Percentiles rank a stretch among this genome's conserved stretches.
phyloP scores from a whole-genome alignment of 768 basidiomycete species.

The Gloeophyllum trabeum region DNA sequence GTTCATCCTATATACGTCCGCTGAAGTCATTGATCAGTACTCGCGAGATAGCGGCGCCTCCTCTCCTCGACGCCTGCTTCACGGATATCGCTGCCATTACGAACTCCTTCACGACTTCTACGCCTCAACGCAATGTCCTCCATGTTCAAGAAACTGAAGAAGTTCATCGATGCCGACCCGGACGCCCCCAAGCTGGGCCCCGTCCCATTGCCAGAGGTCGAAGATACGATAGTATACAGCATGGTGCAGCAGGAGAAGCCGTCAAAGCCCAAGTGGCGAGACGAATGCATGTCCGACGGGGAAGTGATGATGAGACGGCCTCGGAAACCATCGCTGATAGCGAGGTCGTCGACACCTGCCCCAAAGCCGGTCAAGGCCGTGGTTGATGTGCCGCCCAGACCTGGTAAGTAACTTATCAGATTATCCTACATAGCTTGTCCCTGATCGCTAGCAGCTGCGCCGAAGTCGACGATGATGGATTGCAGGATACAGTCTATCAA shows the following conservation, averaged over 20 bases:
- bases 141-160: not conserved
- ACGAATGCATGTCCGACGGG: not conserved
- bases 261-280: not conserved
- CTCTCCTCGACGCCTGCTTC: no score
- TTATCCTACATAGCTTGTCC: not conserved
- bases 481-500: slow-evolving; percentile 1
- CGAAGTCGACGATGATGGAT: not conserved
- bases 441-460: not conserved
- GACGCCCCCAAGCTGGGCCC: not conserved
- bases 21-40: no score
- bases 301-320: not conserved
- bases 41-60: no score
- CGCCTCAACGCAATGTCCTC: not conserved
- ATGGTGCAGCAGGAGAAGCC: not conserved
- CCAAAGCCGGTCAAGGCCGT: not conserved
- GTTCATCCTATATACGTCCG: not conserved
- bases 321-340: not conserved
- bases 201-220: not conserved
- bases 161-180: not conserved
- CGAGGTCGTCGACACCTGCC: not conserved
- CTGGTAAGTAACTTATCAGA: not conserved
- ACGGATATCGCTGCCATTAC: not conserved
- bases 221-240: not conserved
- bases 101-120: not conserved
- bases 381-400: not conserved